Evolutionary conservation across 371 early-diverging fungal species (phyloP).

Genomic region (Apophysomyces variabilis): DNA sequence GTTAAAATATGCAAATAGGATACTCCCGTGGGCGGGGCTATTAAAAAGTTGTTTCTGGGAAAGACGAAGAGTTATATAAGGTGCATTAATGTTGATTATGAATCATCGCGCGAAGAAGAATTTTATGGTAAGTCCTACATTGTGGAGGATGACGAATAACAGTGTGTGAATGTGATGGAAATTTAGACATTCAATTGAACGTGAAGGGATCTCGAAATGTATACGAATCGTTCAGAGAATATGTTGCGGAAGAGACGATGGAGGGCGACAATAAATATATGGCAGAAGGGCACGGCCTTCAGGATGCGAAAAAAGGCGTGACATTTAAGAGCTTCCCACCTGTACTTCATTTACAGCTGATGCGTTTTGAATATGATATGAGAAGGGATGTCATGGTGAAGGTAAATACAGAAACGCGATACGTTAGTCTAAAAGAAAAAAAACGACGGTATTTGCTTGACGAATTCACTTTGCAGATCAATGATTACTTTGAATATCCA

Average conservation of each 20-base stretch:
- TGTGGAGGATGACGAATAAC: background rate
- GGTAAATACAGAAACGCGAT: constrained; percentile 30
- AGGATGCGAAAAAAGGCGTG: constrained; percentile 96
- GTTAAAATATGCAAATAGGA: constrained; percentile 45
- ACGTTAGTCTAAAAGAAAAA: background rate
- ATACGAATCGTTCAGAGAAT: constrained; percentile 85
- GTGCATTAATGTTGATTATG: constrained; percentile 91
- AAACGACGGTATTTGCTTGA: background rate
- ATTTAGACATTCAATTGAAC: constrained; percentile 86
- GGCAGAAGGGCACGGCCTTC: constrained; percentile 94
- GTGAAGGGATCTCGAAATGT: constrained; percentile 89
- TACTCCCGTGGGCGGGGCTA: constrained; percentile 86
- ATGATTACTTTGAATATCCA: constrained; percentile 96
- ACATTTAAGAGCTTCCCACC: constrained; percentile 94
- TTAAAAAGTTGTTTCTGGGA: constrained; percentile 85
- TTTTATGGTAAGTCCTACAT: constrained; percentile 25
- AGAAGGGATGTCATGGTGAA: constrained; percentile 85
- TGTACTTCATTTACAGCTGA: constrained; percentile 95
- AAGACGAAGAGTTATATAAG: constrained; percentile 92
- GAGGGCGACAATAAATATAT: constrained; percentile 96
- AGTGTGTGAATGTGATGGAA: too few species aligned
- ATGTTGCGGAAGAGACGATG: constrained; percentile 86
- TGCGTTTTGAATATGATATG: constrained; percentile 97
- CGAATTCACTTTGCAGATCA: constrained; percentile 63
- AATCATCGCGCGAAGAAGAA: constrained; percentile 83